Percentiles rank a stretch among this genome's conserved stretches.
Conservation (phyloP, 2,329 filamentous ascomycete species). For the Plectosphaerella cucumerina region DNA sequence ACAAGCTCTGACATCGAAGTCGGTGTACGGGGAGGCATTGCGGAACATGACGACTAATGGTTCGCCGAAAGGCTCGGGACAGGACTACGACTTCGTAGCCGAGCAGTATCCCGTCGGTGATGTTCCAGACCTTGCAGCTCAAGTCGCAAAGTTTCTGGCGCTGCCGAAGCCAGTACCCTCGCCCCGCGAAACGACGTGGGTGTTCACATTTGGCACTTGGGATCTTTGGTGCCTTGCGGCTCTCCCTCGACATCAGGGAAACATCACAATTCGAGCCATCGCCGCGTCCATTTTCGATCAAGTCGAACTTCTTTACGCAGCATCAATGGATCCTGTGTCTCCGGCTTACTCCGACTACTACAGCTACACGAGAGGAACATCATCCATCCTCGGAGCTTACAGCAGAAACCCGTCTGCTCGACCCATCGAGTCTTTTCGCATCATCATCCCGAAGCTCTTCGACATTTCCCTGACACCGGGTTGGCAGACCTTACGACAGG, state of each 20-base stretch:
- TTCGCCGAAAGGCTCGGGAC: constrained; percentile 27
- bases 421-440: constrained; percentile 37
- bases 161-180: constrained; percentile 24
- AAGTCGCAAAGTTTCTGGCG: constrained; percentile 42
- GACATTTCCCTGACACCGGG: constrained; percentile 52
- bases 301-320: constrained; percentile 41
- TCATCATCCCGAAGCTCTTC: constrained; percentile 47
- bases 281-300: constrained; percentile 37
- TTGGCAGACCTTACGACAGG: constrained; percentile 39
- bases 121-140: constrained; percentile 36
- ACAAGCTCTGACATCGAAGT: constrained; percentile 48
- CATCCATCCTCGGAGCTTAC: constrained; percentile 13
- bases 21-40: constrained; percentile 45
- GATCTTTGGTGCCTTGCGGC: constrained; percentile 49
- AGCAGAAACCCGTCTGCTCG: constrained; percentile 8
- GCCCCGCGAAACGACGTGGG: constrained; percentile 46
- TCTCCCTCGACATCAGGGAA: constrained; percentile 34
- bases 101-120: constrained; percentile 36
- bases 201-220: constrained; percentile 51
- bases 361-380: constrained; percentile 19
- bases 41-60: constrained; percentile 25
- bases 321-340: constrained; percentile 34
- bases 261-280: constrained; percentile 30
- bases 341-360: constrained; percentile 42
- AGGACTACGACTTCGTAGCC: constrained; percentile 38